phyloP scores from a whole-genome alignment of 169 alveolate genomes.

The Fabrea salina region DNA sequence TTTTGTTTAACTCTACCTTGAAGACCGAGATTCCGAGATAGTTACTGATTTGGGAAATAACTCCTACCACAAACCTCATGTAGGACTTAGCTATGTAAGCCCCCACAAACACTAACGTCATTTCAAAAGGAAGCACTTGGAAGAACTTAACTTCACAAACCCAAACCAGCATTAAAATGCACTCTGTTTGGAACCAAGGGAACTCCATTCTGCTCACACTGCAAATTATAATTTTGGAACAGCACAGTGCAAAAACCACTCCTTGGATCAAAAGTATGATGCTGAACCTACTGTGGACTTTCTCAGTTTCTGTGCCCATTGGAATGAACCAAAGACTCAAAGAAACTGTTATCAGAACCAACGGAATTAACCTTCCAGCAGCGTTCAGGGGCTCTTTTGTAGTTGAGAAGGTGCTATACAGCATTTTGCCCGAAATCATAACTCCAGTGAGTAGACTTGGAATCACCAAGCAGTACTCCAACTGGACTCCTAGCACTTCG shows the following conservation, averaged over 20 bases:
- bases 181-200: neutral
- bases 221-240: constrained; percentile 18
- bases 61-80: neutral
- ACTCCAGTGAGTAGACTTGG: neutral
- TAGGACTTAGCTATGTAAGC: neutral
- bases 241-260: neutral
- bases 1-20: no score
- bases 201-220: neutral
- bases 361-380: neutral
- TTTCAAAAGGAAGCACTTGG: neutral
- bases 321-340: neutral
- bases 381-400: neutral
- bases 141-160: neutral
- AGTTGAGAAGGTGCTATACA: neutral
- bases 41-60: neutral
- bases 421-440: neutral
- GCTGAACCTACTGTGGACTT: neutral
- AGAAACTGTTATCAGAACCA: constrained; percentile 4
- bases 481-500: neutral
- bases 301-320: neutral
- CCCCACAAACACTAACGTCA: neutral
- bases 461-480: neutral
- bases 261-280: constrained; percentile 10
- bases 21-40: no score
- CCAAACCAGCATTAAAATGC: neutral